Base-by-base conservation (phyloP, 768 basidiomycete genomes). In the Mycena kentingensis region DNA sequence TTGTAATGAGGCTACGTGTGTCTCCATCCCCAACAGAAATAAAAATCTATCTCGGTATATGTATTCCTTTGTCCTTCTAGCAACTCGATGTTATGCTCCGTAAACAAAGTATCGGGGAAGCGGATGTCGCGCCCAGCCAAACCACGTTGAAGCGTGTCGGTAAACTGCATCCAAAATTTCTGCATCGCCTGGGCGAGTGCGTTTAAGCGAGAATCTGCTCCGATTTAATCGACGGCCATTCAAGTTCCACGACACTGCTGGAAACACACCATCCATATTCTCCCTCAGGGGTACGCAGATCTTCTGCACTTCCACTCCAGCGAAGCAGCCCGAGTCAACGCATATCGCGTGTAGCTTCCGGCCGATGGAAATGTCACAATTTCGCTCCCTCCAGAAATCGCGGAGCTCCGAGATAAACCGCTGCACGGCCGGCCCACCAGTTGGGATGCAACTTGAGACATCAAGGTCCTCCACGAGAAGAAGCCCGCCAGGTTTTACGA, bases 401-500 rank as follows among this genome's bases (percentile, higher is more conserved):
- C 27, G 28, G 6, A 38, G 3, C 6, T 28, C 38, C 18, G 35
- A 38, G 3, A 31, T 18, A 28, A 37, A 26, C 16, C 21, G 43
- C 8, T 12, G 19, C 6, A 35, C 18, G 2, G 25, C 34, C 4
- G 44, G 35, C 13, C 51, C 44, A 0, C 43, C 51, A 18, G 13
- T 46, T n/a, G 28, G 28, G 5, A 16, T 28, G 26, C 22, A 24
- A 15, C 35, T 37, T 10, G 15, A 7, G 21, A 52, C 10, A n/a
- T 52, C 51, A 2, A 27, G 8, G 10, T 46, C 51, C 31, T 52
- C 51, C 16, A 52, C 39, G 34, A 52, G 34, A 4, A 52, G 43
- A 12, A 52, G 43, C 10, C 51, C 51, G 2, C 51, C 51, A 12
- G 43, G 51, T 27, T 21, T 52, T 11, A 52, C 43, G 18, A 52